Conservation (phyloP, 2,329 filamentous ascomycete genomes). For the Celoporthe dispersa region DNA sequence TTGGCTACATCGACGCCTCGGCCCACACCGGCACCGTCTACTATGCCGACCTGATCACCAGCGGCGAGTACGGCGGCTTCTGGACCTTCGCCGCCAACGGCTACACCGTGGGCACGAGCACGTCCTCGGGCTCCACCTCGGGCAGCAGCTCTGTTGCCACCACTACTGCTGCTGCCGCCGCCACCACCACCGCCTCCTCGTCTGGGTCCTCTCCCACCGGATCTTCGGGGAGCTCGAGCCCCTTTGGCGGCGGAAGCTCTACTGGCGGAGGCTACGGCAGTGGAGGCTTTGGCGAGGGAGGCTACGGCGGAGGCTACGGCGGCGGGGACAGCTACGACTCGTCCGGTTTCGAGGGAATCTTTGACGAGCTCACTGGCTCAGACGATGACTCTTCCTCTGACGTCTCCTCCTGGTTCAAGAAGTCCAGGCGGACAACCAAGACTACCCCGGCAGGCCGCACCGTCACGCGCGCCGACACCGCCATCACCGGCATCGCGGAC, state of each 20-base stretch:
- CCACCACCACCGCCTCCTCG: background rate
- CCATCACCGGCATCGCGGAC: conserved; percentile 42
- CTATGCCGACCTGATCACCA: conserved; percentile 46
- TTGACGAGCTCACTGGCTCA: conserved; percentile 44
- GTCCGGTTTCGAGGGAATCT: conserved; percentile 1
- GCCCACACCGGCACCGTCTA: conserved; percentile 59
- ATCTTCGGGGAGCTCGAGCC: background rate
- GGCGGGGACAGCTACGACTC: background rate
- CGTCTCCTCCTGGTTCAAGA: conserved; percentile 10
- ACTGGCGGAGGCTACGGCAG: background rate
- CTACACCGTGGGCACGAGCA: conserved; percentile 44
- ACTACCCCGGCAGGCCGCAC: conserved; percentile 10
- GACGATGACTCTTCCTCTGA: background rate
- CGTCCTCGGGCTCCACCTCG: conserved; percentile 2
- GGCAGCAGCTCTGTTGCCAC: conserved; percentile 3
- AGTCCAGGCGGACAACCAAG: conserved; percentile 8
- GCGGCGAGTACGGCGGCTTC: conserved; percentile 55
- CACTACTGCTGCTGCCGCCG: background rate
- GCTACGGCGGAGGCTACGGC: background rate
- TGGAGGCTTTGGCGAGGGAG: background rate
- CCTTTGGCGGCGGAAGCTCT: background rate
- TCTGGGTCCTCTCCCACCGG: background rate
- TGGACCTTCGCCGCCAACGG: conserved; percentile 61
- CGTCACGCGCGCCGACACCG: conserved; percentile 38
- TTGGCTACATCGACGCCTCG: conserved; percentile 57